A percentile compares a stretch with the other conserved stretches of the same genome.
These are phyloP conservation scores for Proteromonas lacertae DNA, from an alignment of 352 stramenopile species.

Conservation along the genomic window DNA sequence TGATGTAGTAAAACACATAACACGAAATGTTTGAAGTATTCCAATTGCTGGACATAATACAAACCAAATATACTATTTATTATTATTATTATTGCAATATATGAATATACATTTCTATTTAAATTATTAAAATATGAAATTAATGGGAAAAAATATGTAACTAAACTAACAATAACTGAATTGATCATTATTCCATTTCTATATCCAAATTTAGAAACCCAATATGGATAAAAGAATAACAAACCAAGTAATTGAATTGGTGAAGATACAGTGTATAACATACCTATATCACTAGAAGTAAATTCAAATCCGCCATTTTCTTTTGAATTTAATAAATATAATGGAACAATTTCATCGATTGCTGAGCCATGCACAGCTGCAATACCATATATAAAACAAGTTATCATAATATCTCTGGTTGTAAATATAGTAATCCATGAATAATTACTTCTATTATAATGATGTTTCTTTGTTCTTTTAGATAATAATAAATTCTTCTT, in stretches of 20 bases:
- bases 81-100: too few species aligned
- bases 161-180: not conserved
- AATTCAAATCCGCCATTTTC: not conserved
- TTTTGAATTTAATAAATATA: not conserved
- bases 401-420: not conserved
- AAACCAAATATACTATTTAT: too few species aligned
- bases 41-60: not conserved
- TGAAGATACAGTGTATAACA: not conserved
- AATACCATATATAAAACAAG: not conserved
- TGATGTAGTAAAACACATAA: not conserved
- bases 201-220: not conserved
- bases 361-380: not conserved
- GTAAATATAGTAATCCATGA: too few species aligned
- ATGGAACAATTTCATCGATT: not conserved
- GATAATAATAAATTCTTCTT: too few species aligned
- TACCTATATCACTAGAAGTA: not conserved
- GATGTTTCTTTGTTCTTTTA: too few species aligned
- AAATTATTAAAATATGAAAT: not conserved
- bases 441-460: too few species aligned
- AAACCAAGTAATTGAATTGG: not conserved
- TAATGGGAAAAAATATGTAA: not conserved
- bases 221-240: not conserved
- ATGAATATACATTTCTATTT: too few species aligned
- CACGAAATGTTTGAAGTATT: not conserved
- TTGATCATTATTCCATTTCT: not conserved